A percentile compares a stretch with the other conserved stretches of the same genome.
Conservation (phyloP, 441 rosid genomes). For the Geranium incanum region DNA sequence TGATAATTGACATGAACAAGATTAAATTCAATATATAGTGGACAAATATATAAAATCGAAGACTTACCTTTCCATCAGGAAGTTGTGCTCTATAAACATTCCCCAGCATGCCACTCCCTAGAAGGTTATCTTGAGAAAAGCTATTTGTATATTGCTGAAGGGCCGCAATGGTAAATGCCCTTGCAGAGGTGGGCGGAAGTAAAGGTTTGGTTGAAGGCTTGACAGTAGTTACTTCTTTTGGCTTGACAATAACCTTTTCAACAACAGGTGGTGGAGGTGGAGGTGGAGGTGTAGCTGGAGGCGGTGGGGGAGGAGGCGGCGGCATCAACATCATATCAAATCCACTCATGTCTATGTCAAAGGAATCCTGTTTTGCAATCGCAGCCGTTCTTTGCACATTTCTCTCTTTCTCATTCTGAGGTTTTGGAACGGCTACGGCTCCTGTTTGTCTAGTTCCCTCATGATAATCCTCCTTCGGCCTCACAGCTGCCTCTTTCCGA, state of each 20-base stretch:
- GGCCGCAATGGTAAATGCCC: slow-evolving; percentile 60
- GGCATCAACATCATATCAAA: slow-evolving; percentile 15
- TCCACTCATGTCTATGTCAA: slow-evolving; percentile 24
- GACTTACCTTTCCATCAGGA: slow-evolving; percentile 68
- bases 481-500: slow-evolving; percentile 34
- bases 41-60: slow-evolving; percentile 4
- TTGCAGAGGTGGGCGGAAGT: slow-evolving; percentile 36
- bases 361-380: slow-evolving; percentile 21
- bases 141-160: slow-evolving; percentile 95
- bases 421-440: slow-evolving; percentile 24
- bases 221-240: slow-evolving; percentile 22
- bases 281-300: slow-evolving; percentile 30
- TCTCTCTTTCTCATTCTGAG: slow-evolving; percentile 29
- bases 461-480: slow-evolving; percentile 32
- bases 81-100: slow-evolving; percentile 80
- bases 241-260: slow-evolving; percentile 35
- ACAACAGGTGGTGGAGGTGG: slow-evolving; percentile 29
- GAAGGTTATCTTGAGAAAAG: slow-evolving; percentile 82
- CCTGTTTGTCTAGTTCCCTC: slow-evolving; percentile 31
- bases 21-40: background rate
- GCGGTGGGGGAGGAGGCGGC: slow-evolving; percentile 29
- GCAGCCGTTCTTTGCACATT: slow-evolving; percentile 26
- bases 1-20: background rate
- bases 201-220: slow-evolving; percentile 33
- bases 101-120: slow-evolving; percentile 91